phyloP scores from a whole-genome alignment of 345 rosid species.

The Nasturtium officinale region DNA sequence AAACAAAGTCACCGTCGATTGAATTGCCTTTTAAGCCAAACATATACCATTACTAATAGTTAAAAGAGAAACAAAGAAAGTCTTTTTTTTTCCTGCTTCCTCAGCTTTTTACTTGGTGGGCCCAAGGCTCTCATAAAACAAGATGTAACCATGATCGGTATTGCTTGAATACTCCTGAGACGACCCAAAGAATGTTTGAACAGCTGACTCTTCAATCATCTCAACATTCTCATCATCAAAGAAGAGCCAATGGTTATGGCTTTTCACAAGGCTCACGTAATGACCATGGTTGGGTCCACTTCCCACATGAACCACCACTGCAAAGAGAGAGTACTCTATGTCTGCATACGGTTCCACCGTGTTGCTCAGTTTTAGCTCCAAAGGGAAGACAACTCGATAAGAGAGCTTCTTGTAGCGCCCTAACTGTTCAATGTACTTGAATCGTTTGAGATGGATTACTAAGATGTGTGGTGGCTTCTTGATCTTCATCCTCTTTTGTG shows the following conservation, averaged over 20 bases:
- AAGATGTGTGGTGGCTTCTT: constrained; percentile 93
- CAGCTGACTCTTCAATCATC: constrained; percentile 97
- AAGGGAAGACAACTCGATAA: constrained; percentile 89
- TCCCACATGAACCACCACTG: constrained; percentile 97
- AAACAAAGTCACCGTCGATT: constrained; percentile 35
- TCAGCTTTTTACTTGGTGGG: constrained; percentile 43
- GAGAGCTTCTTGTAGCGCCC: constrained; percentile 96
- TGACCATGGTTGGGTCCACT: constrained; percentile 98
- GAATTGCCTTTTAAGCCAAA: constrained; percentile 25
- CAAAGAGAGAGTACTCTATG: constrained; percentile 87
- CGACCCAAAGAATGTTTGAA: constrained; percentile 97
- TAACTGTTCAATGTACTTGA: constrained; percentile 94
- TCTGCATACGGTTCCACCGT: constrained; percentile 84
- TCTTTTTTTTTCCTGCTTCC: background rate
- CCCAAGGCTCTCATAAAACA: constrained; percentile 91
- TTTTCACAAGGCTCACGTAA: constrained; percentile 96
- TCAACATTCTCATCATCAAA: constrained; percentile 97
- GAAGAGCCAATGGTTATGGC: constrained; percentile 98
- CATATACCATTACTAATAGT: constrained; percentile 40
- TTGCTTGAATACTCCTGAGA: constrained; percentile 95
- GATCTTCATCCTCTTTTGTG: constrained; percentile 98
- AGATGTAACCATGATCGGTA: constrained; percentile 96
- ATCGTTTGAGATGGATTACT: constrained; percentile 92
- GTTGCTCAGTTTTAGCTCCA: constrained; percentile 95
- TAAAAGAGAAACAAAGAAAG: constrained; percentile 2